Conservation (phyloP, 306 rosid species). For the Dalbergia cochinchinensis region DNA sequence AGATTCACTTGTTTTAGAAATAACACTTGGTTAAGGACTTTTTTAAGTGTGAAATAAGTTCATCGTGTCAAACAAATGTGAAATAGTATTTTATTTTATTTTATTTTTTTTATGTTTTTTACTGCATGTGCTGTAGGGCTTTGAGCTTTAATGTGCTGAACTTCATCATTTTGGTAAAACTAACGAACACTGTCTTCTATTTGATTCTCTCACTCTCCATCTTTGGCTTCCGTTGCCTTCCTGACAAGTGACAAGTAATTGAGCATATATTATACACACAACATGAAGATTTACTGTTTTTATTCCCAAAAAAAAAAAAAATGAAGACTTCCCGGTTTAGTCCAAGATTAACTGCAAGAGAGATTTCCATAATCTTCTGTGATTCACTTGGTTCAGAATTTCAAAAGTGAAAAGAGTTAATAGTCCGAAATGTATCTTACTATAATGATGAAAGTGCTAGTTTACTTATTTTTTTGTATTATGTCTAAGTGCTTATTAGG, state of each 20-base stretch:
- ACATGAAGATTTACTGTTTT: conserved; percentile 3
- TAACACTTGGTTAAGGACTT: neutral
- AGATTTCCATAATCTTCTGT: neutral
- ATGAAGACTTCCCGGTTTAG: neutral
- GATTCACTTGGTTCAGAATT: neutral
- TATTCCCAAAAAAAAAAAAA: neutral
- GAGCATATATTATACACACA: neutral
- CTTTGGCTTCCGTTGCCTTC: neutral
- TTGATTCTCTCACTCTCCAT: neutral
- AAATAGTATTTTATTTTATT: neutral
- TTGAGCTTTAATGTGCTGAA: neutral
- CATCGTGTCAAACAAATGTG: neutral
- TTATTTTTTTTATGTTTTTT: neutral
- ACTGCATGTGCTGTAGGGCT: neutral
- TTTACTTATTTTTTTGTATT: conserved; percentile 23
- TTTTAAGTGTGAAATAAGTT: neutral
- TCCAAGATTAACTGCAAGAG: neutral
- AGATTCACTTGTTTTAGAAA: conserved; percentile 13
- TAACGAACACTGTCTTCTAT: conserved; percentile 1
- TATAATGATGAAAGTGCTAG: conserved; percentile 1
- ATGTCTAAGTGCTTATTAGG: conserved; percentile 17
- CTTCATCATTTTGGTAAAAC: conserved; percentile 11
- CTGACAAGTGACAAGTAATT: neutral
- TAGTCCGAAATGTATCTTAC: conserved; percentile 31
- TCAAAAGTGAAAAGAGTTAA: neutral